Percentiles rank a stretch among this genome's conserved stretches.
Evolutionary conservation across 352 stramenopile genomes (phyloP).

Genomic region (Phytophthora agathidicida): DNA sequence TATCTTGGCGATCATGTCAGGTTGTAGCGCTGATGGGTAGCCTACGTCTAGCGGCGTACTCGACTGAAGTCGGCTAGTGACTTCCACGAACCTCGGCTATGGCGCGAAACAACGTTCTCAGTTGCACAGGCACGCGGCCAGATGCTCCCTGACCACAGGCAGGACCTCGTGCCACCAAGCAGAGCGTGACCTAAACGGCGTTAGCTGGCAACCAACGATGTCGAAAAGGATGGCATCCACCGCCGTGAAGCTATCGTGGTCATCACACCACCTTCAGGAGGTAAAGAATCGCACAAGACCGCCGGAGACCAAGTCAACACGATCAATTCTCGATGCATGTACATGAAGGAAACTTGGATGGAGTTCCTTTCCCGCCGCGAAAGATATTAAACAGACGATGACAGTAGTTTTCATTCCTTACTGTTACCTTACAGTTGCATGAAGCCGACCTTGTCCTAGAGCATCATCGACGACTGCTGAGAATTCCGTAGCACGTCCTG

Average conservation of each 20-base stretch:
- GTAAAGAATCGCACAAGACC: conserved; percentile 20
- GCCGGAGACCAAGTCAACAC: neutral
- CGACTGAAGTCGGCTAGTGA: too few relatives aligned
- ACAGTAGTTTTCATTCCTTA: neutral
- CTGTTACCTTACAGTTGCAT: neutral
- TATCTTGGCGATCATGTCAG: too few relatives aligned
- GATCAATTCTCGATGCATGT: neutral
- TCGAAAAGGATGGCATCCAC: conserved; percentile 3
- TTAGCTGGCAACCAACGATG: neutral
- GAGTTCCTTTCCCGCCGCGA: too few relatives aligned
- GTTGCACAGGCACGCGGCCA: too few relatives aligned
- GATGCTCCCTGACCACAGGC: neutral
- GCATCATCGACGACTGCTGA: conserved; percentile 18
- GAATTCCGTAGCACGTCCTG: conserved; percentile 38
- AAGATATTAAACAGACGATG: too few relatives aligned
- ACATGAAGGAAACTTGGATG: too few relatives aligned
- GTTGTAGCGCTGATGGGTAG: too few relatives aligned
- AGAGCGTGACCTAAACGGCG: conserved; percentile 1
- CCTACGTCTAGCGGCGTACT: too few relatives aligned
- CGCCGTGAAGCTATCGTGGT: conserved; percentile 1
- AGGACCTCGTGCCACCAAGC: conserved; percentile 2
- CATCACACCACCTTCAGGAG: conserved; percentile 5
- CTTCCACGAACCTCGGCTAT: too few relatives aligned
- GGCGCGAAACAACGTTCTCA: too few relatives aligned
- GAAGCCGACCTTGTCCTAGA: neutral